phyloP scores from a whole-genome alignment of 441 rosid genomes.

The Geranium incanum region DNA sequence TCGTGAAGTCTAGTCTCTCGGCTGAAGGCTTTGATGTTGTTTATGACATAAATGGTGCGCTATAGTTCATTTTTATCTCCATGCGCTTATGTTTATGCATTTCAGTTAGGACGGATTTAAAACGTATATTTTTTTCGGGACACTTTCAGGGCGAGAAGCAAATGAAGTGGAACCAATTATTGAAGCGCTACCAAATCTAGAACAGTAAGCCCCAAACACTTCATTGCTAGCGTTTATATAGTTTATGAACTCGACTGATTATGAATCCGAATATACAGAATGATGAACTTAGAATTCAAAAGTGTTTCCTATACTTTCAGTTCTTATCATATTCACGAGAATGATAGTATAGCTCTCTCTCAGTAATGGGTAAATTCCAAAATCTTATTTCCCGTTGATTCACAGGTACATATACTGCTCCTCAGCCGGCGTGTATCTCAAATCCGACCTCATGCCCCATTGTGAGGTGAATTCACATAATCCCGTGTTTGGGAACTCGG shows the following conservation, averaged over 20 bases:
- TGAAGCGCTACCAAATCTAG: slow-evolving; percentile 80
- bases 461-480: slow-evolving; percentile 43
- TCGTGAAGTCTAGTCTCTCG: slow-evolving; percentile 86
- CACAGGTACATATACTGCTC: slow-evolving; percentile 90
- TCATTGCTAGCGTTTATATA: slow-evolving; percentile 5
- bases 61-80: neutral
- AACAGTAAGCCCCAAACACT: slow-evolving; percentile 50
- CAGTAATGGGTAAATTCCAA: neutral
- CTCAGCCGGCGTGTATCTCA: slow-evolving; percentile 90
- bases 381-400: slow-evolving; percentile 22
- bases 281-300: neutral
- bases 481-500: neutral
- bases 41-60: slow-evolving; percentile 81
- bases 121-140: neutral
- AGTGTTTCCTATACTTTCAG: neutral
- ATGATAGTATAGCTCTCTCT: neutral
- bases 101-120: too few species aligned
- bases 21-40: slow-evolving; percentile 90
- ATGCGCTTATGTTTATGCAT: slow-evolving; percentile 3
- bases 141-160: slow-evolving; percentile 71
- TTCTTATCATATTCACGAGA: neutral
- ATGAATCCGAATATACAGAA: too few species aligned
- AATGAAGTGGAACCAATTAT: slow-evolving; percentile 80
- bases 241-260: neutral
- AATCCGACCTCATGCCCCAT: slow-evolving; percentile 75